A percentile compares a stretch with the other conserved stretches of the same genome.
phyloP scores from a whole-genome alignment of 306 rosid species.

The Vigna hirtella region DNA sequence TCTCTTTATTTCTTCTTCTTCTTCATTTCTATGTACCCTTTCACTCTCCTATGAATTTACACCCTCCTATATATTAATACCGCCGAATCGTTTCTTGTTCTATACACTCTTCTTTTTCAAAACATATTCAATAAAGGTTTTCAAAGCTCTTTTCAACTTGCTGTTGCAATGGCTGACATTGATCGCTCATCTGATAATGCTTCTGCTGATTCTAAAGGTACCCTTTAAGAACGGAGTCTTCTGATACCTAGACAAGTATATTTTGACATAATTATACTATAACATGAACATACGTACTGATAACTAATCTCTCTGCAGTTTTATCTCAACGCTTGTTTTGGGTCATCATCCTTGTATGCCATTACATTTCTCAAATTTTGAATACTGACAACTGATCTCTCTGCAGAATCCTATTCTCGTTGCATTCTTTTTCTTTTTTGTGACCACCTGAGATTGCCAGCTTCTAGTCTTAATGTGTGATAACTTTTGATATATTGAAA shows the following conservation, averaged over 20 bases:
- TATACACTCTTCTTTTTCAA: neutral
- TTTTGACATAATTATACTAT: neutral
- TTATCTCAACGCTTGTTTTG: neutral
- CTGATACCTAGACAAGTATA: neutral
- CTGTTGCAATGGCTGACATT: slow-evolving; percentile 63
- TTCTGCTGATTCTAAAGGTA: slow-evolving; percentile 68
- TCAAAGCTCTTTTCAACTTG: slow-evolving; percentile 34
- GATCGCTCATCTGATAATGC: slow-evolving; percentile 56
- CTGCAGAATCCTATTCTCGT: neutral
- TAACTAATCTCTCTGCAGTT: neutral
- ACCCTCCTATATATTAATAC: slow-evolving; percentile 7
- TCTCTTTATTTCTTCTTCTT: neutral
- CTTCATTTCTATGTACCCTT: neutral
- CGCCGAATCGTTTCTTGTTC: neutral
- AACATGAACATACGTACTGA: neutral
- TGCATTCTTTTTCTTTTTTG: neutral
- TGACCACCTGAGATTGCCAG: neutral
- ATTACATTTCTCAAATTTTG: slow-evolving; percentile 2
- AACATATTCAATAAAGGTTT: neutral
- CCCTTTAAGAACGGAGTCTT: slow-evolving; percentile 40
- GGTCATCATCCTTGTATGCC: neutral
- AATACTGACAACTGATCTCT: no score
- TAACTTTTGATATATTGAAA: neutral
- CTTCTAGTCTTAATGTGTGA: neutral
- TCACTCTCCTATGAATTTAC: neutral